phyloP scores from a whole-genome alignment of 2,329 filamentous ascomycete genomes.

The Cytospora chrysosperma region DNA sequence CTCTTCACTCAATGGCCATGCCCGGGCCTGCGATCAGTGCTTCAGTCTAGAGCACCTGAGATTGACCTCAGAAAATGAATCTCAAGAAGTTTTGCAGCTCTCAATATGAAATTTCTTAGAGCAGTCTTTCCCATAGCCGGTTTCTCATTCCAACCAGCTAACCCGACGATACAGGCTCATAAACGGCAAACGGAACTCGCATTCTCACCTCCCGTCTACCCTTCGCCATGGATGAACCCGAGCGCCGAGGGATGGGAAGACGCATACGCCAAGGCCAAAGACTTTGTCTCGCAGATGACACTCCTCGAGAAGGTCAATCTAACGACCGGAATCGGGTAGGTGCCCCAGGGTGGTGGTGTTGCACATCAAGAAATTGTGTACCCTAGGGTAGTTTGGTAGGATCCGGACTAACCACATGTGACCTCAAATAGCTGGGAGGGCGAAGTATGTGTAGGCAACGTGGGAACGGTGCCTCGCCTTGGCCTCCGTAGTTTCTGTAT shows the following conservation, averaged over 20 bases:
- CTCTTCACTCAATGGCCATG: background rate
- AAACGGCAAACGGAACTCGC: conserved; percentile 33
- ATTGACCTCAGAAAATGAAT: too few species aligned
- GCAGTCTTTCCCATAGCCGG: background rate
- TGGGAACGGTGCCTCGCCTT: conserved; percentile 67
- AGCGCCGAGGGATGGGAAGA: conserved; percentile 69
- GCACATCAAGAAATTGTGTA: too few species aligned
- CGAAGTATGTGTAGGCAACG: conserved; percentile 76
- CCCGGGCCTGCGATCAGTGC: too few species aligned
- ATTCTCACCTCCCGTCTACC: conserved; percentile 65
- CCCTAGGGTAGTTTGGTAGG: too few species aligned
- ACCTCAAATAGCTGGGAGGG: conserved; percentile 56
- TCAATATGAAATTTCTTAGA: background rate
- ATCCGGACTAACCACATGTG: too few species aligned
- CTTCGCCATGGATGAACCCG: conserved; percentile 83
- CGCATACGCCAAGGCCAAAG: conserved; percentile 72
- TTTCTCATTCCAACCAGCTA: conserved; percentile 11
- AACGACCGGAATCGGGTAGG: conserved; percentile 83
- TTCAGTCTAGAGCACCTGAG: background rate
- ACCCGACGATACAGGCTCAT: conserved; percentile 29
- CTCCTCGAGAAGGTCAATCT: conserved; percentile 90
- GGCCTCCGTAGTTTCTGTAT: conserved; percentile 75
- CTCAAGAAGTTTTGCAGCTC: background rate
- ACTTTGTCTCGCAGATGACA: conserved; percentile 80
- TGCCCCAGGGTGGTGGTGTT: too few species aligned